Percentiles rank a stretch among this genome's conserved stretches.
These are phyloP conservation scores for Sequoia sempervirens DNA, from an alignment of 75 land plant genomes.

Conservation along the genomic window DNA sequence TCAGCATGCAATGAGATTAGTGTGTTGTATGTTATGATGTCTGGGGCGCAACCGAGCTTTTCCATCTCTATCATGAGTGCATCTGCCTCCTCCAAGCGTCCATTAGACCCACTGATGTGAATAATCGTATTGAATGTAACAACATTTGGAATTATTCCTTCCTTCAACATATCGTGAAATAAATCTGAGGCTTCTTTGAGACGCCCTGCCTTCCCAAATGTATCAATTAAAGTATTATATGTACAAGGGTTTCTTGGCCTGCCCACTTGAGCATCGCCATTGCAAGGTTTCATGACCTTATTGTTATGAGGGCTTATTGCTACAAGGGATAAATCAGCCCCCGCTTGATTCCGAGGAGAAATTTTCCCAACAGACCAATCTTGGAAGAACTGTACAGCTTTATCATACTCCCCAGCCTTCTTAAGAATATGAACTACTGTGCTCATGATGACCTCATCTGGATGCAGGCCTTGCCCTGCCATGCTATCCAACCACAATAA, in stretches of 20 bases:
- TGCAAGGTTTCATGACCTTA: not conserved
- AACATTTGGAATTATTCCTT: conserved; percentile 53
- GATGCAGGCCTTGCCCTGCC: conserved; percentile 51
- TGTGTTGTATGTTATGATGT: conserved; percentile 73
- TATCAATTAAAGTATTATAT: conserved; percentile 83
- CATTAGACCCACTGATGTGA: conserved; percentile 66
- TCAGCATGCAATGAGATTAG: conserved; percentile 61
- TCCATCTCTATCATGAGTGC: conserved; percentile 63
- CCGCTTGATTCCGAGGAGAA: not conserved
- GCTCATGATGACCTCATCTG: conserved; percentile 86
- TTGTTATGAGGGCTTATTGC: not conserved
- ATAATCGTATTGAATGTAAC: conserved; percentile 92
- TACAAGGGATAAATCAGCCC: not conserved
- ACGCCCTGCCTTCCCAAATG: conserved; percentile 72
- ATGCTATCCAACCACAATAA: conserved; percentile 54
- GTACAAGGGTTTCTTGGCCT: conserved; percentile 42
- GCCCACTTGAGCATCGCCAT: not conserved
- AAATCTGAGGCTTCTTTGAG: conserved; percentile 57
- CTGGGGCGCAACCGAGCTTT: conserved; percentile 49
- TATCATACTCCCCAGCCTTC: conserved; percentile 52
- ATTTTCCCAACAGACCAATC: conserved; percentile 30
- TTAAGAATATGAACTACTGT: conserved; percentile 65
- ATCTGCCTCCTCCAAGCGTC: conserved; percentile 54
- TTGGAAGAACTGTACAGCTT: conserved; percentile 53
- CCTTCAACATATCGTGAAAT: conserved; percentile 60